phyloP scores from a whole-genome alignment of 2,329 filamentous ascomycete species.

The Ophiostoma ulmi region DNA sequence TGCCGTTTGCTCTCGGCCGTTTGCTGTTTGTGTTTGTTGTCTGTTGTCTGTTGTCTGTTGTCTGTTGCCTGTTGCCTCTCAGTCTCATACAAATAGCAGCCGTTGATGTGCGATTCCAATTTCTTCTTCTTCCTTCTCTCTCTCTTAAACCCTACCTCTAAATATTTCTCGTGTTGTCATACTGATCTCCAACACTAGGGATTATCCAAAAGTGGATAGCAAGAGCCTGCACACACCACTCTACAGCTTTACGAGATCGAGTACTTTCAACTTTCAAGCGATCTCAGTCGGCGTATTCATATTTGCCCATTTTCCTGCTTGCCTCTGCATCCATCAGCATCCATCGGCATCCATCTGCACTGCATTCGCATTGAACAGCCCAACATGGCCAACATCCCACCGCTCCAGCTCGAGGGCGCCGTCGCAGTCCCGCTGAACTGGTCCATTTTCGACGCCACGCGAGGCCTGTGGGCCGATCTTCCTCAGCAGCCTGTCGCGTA shows the following conservation, averaged over 20 bases:
- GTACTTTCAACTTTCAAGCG: background rate
- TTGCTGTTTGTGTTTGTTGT: background rate
- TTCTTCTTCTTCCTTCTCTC: background rate
- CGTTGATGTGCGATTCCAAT: no score
- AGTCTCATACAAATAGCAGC: background rate
- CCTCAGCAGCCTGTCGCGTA: background rate
- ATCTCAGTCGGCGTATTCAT: no score
- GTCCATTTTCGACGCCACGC: background rate
- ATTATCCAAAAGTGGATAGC: slow-evolving; percentile 7
- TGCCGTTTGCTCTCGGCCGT: no score
- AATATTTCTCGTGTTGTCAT: background rate
- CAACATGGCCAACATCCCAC: background rate
- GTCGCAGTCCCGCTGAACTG: slow-evolving; percentile 1
- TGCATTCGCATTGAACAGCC: background rate
- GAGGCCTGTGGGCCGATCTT: background rate
- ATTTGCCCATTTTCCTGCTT: background rate
- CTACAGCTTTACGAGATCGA: background rate
- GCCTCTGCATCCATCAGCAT: background rate
- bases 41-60: background rate
- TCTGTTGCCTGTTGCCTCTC: background rate
- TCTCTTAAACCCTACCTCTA: background rate
- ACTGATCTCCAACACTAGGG: slow-evolving; percentile 1
- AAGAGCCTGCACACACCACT: slow-evolving; percentile 2
- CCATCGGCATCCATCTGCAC: background rate
- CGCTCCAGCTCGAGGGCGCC: background rate